Evolutionary conservation across 2,329 filamentous ascomycete genomes (phyloP), one percentile per base, ranked within the genome.

Genomic region (Venturia pyrina): DNA sequence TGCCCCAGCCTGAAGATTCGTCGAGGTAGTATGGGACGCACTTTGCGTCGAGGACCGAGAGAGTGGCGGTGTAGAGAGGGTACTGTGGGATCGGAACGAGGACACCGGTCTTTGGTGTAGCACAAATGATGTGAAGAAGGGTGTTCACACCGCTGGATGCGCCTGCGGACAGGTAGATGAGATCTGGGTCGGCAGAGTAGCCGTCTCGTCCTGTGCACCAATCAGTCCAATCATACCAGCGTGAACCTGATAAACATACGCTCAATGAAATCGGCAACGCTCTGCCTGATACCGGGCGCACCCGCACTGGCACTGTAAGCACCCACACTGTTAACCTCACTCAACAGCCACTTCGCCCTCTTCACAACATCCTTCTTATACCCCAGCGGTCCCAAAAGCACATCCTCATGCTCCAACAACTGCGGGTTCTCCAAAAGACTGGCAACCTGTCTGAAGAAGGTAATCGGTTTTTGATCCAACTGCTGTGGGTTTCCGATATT

Each of bases 401-500:
- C 87, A 70, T 93, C 85, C 76, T 91, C 87, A 72, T 96, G 88
- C 74, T 96, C 84, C 67, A 99, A 83, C 43, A 99, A 82, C 66
- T 82, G 76, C 0, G 95, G 95, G 81, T 98, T 93, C 82, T 99
- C 95, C 67, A 98, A 79, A 68, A 99, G 78, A 79, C 91, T 96
- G 73, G 95, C 85, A 37, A 99, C 95, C 80, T 99, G 93, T 71
- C 95, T 88, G 86, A 99, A 97, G 83, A 97, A 99, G 71, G 95
- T 99, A 73, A 99, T 93, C 73, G 95, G 95, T 83, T 98, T 96
- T 84, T 99, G 95, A 80, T 97, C 95, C 69, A 99, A 87, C 80
- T 99, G 95, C 79, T 99, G 95, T 4, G 95, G 95, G 82, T 99
- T 99, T 75, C 95, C 95, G 74, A 99, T 99, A 81, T 99, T 99